Base-by-base conservation (phyloP, 805 yeast genomes). In the Yarrowia deformans region DNA sequence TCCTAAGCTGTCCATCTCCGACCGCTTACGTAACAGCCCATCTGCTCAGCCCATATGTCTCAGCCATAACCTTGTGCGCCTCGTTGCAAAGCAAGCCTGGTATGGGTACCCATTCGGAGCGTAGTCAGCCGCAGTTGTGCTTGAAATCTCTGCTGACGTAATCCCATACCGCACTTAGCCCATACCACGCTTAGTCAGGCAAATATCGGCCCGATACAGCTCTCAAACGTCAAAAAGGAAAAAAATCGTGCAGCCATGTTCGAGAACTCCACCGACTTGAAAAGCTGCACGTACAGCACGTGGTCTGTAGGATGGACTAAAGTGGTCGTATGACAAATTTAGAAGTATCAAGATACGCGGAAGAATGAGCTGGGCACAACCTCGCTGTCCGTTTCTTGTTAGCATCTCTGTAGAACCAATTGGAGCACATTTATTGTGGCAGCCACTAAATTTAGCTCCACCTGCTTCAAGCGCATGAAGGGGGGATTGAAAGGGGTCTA, bases 231-330 rank as follows among this genome's bases (percentile, higher is more conserved):
- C 8, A 8, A 5, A 40, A 35, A 35, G 8, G 8, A 34, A 52
- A 52, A 34, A 52, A 52, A 52, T 18, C 43, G 43, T 54, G 60
- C 60, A 54, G 60, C 60, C 60, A 37, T 39, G 45, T 54, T 54
- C 45, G 60, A 54, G 58, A 35, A 35, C 35, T 23, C n/a, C 35
- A 54, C 39, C 60, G 43, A 37, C 58, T 12, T 19, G 12, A 8
- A n/a, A 8, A n/a, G 32, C 43, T 39, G 60, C 60, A 54, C 39
- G 19, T 16, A n/a, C 45, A 37, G 45, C 35, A 54, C 45, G 60
- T 54, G 45, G 45, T n/a, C 2, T 8, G 1, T 16, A 16, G 19
- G 7, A 3, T 42, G 18, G 6, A 4, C 6, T 3, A 34, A 6
- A 46, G 7, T 46, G n/a, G 34, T 1, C 34, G 34, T 6, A 23